phyloP scores from a whole-genome alignment of 108 stramenopile species.

The Discostella pseudostelligera region DNA sequence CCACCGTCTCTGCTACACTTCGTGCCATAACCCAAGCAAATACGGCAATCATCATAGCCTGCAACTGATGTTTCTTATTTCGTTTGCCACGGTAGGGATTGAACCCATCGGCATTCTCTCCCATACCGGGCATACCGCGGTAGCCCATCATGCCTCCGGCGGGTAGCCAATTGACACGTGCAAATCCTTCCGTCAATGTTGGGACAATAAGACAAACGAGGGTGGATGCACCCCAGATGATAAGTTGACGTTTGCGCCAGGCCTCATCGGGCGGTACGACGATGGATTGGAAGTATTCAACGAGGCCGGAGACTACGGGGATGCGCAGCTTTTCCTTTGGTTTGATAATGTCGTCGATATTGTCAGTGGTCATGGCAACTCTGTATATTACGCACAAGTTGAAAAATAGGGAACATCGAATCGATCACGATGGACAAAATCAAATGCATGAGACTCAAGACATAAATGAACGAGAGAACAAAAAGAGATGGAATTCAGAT shows the following conservation, averaged over 20 bases:
- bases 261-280: conserved; percentile 55
- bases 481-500: too few relatives aligned
- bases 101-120: conserved; percentile 44
- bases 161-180: conserved; percentile 71
- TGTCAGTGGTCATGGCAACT: conserved; percentile 24
- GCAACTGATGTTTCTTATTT: conserved; percentile 50
- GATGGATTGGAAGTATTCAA: conserved; percentile 27
- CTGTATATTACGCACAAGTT: conserved; percentile 16
- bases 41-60: conserved; percentile 46
- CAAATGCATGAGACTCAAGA: too few relatives aligned
- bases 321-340: conserved; percentile 31
- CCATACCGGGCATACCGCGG: conserved; percentile 67
- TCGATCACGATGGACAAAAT: too few relatives aligned
- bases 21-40: conserved; percentile 31
- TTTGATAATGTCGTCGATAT: conserved; percentile 61
- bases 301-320: conserved; percentile 30
- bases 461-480: too few relatives aligned
- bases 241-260: conserved; percentile 58
- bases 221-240: conserved; percentile 67
- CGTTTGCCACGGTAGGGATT: conserved; percentile 49
- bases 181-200: conserved; percentile 58
- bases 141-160: conserved; percentile 78
- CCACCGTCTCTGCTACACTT: conserved; percentile 34
- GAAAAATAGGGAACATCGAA: neutral
- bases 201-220: conserved; percentile 61